Base-by-base conservation (phyloP, 2,329 filamentous ascomycete genomes). In the Cladophialophora yegresii region DNA sequence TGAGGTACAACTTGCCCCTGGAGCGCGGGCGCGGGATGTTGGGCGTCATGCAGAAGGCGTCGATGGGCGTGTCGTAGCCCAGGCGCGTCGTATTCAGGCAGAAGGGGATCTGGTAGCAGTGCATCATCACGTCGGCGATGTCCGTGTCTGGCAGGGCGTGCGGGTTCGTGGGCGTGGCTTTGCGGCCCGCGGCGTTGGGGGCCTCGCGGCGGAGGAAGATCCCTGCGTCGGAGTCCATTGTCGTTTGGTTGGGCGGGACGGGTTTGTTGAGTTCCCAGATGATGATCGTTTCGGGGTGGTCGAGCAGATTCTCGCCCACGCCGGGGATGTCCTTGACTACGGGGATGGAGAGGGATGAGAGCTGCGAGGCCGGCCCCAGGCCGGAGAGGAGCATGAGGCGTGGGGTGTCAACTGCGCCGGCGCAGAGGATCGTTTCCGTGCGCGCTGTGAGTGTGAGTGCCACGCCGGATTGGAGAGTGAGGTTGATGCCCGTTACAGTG, bases 41-140 rank as follows among this genome's bases (percentile, higher is more conserved):
- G 73, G 91, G 91, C 16, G 91, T 95, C 89, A 95, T 95, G 85
- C 91, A 95, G 82, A 96, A 96, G 58, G 91, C 91, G 72, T 93
- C 89, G 66, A 88, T 80, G 55, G 85, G 85, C 47, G 81, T 81
- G 72, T 87, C 85, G 76, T 88, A 96, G 70, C 92, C 92, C 10
- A 96, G 84, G 47, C 90, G 87, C 61, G 84, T 80, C 1, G 92
- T 96, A 83, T 96, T 96, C 71, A 92, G 86, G 67, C 88, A 90
- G 79, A 96, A 96, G 60, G 92, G 92, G 71, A 96, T 96, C 79
- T 96, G 92, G 82, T 96, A 96, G 84, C 92, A 96, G 81, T 96
- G 92, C 89, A 95, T 95, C 92, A 96, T 96, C 73, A 96, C 80
- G 74, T 96, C 92, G 68, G 89, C 90, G 61, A 90, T 88, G 67